Evolutionary conservation across 352 stramenopile species (phyloP), one percentile per base, ranked within the genome.

Genomic region (Blastocystis sp.): DNA sequence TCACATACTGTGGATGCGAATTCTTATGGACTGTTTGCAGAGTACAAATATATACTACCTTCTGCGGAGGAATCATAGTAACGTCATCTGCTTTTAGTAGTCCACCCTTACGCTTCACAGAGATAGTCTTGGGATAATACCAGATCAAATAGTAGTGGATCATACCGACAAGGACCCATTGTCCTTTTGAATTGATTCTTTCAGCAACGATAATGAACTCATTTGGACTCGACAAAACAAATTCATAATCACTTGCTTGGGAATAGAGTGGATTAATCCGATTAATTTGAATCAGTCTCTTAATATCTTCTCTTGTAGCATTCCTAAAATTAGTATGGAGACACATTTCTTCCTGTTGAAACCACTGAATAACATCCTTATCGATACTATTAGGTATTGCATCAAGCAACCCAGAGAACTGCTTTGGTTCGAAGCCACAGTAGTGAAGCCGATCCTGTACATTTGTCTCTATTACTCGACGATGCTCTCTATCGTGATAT

Each of bases 121-220:
- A 24, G 0, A 55, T 53, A 4, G 43, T 20, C 6, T 3, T 53
- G 4, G 64, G 64, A 64, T 53, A 81, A 30, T 64, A 30, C 69
- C 69, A 81, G 13, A 68, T 68, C n/a, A 85, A 45, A 41, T 85
- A 85, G 26, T 85, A 85, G 39, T 85, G 73, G 16, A 85, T 26
- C 45, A 85, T 55, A 3, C 73, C 73, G 53, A 85, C 73, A 45
- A 66, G 16, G 8, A 56, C 20, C 0, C 0, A 34, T 50, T n/a
- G 8, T 30, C 53, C 53, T 54, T 30, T 16, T 9, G 20, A 43
- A 43, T 65, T 45, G 18, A 18, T 50, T 45, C 53, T 24, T 43
- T 85, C 73, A 4, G 53, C 73, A 5, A 85, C 47, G 11, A 85
- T 68, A 16, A 85, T 16, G 26, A 68, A 85, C 37, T 85, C 47